phyloP scores from a whole-genome alignment of 805 yeast species.

The Candida parachauliodes region DNA sequence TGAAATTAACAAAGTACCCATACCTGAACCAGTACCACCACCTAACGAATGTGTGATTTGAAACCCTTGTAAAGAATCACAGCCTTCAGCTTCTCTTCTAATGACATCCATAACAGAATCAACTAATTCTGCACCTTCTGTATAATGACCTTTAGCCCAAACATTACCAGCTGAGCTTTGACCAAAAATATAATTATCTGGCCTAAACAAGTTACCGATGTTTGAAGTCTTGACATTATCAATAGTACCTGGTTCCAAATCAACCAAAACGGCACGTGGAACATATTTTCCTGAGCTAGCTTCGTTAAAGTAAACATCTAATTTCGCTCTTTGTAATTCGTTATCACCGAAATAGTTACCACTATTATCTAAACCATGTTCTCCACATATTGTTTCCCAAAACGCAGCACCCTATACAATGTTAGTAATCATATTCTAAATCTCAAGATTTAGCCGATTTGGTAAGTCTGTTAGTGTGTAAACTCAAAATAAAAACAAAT shows the following conservation, averaged over 20 bases:
- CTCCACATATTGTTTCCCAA: constrained; percentile 90
- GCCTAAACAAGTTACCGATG: constrained; percentile 86
- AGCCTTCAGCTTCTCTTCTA: constrained; percentile 90
- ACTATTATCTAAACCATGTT: constrained; percentile 73
- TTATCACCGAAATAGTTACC: constrained; percentile 63
- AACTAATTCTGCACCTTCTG: constrained; percentile 93
- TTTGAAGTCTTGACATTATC: constrained; percentile 76
- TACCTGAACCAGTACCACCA: constrained; percentile 95
- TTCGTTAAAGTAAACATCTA: constrained; percentile 85
- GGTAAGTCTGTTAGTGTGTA: constrained; percentile 2
- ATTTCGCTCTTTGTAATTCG: constrained; percentile 46
- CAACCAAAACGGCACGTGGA: constrained; percentile 89
- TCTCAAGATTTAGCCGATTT: not conserved
- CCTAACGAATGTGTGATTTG: constrained; percentile 63
- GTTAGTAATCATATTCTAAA: no score
- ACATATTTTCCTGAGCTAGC: constrained; percentile 86
- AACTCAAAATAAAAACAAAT: not conserved
- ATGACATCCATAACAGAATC: constrained; percentile 86
- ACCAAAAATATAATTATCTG: constrained; percentile 86
- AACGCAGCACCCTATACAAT: constrained; percentile 73
- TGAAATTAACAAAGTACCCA: constrained; percentile 86
- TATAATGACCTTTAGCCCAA: constrained; percentile 97
- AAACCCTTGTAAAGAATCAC: constrained; percentile 93
- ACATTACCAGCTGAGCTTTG: constrained; percentile 93
- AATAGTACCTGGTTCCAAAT: constrained; percentile 91